Conservation (phyloP, 768 basidiomycete species). For the Dentipellis sp. region DNA sequence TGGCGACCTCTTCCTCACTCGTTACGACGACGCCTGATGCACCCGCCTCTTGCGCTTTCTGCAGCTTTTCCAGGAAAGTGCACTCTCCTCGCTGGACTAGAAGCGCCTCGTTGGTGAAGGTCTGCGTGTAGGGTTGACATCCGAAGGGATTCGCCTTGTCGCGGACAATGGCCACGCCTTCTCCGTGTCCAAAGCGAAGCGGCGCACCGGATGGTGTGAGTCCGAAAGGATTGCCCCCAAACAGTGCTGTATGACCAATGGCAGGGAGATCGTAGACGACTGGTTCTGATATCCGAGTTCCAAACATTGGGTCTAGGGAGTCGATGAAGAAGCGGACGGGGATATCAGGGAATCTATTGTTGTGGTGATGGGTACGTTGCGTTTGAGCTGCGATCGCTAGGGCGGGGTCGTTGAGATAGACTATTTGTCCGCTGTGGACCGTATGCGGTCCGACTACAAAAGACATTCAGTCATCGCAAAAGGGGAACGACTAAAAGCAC, state of each 20-base stretch:
- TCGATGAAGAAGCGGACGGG: slow-evolving; percentile 53
- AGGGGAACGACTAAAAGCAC: background rate
- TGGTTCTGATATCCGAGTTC: slow-evolving; percentile 29
- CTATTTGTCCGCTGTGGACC: slow-evolving; percentile 70
- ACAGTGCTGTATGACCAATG: slow-evolving; percentile 55
- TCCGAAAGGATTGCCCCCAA: slow-evolving; percentile 54
- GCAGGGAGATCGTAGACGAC: slow-evolving; percentile 38
- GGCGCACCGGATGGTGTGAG: slow-evolving; percentile 16
- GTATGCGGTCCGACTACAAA: slow-evolving; percentile 69
- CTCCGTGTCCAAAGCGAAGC: slow-evolving; percentile 37
- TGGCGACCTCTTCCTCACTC: slow-evolving; percentile 45
- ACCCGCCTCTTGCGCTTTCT: slow-evolving; percentile 55
- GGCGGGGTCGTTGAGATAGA: slow-evolving; percentile 68
- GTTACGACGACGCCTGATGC: slow-evolving; percentile 76
- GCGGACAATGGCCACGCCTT: slow-evolving; percentile 46
- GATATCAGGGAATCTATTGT: slow-evolving; percentile 33
- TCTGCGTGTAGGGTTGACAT: slow-evolving; percentile 43
- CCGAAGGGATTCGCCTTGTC: slow-evolving; percentile 48
- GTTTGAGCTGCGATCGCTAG: slow-evolving; percentile 28
- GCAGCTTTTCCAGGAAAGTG: slow-evolving; percentile 80
- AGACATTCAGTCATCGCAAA: background rate
- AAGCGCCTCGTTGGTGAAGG: slow-evolving; percentile 43
- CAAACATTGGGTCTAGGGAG: slow-evolving; percentile 36
- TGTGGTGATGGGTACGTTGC: slow-evolving; percentile 8
- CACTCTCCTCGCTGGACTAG: slow-evolving; percentile 74